Evolutionary conservation across 1,284 basidiomycete species (phyloP).

Genomic region (Cryptococcus deneoformans): DNA sequence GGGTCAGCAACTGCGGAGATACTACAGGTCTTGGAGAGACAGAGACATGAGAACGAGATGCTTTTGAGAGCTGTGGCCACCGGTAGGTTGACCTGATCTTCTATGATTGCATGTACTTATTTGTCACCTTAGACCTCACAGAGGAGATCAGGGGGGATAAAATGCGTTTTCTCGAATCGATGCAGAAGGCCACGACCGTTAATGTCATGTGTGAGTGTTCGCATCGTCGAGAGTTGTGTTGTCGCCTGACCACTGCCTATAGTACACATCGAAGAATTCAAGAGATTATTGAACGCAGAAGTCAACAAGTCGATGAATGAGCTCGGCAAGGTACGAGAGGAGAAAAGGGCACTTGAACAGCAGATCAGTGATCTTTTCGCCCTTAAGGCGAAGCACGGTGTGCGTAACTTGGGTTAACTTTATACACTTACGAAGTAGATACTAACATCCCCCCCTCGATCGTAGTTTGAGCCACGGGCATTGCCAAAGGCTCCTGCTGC

Average conservation of each 20-base stretch:
- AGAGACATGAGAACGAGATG: constrained; percentile 65
- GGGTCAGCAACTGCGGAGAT: constrained; percentile 54
- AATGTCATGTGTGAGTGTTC: constrained; percentile 66
- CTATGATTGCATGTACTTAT: neutral
- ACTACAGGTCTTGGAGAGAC: constrained; percentile 60
- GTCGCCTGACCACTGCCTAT: neutral
- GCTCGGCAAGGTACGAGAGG: constrained; percentile 66
- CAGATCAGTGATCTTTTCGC: constrained; percentile 49
- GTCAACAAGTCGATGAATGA: constrained; percentile 65
- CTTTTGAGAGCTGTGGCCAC: constrained; percentile 62
- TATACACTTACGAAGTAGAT: neutral
- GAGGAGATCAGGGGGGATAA: constrained; percentile 79
- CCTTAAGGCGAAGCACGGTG: constrained; percentile 43
- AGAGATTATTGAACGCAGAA: constrained; percentile 42
- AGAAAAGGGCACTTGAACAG: constrained; percentile 68
- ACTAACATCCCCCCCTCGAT: neutral
- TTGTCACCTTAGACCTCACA: constrained; percentile 59
- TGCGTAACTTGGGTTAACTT: neutral
- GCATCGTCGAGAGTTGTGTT: neutral
- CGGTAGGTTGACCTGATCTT: constrained; percentile 51
- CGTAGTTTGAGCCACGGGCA: neutral
- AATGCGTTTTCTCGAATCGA: constrained; percentile 79
- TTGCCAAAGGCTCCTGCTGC: neutral
- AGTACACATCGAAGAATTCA: constrained; percentile 71
- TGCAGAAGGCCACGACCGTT: constrained; percentile 82